Conservation (phyloP, 306 rosid genomes). For the Trifolium pratense region DNA sequence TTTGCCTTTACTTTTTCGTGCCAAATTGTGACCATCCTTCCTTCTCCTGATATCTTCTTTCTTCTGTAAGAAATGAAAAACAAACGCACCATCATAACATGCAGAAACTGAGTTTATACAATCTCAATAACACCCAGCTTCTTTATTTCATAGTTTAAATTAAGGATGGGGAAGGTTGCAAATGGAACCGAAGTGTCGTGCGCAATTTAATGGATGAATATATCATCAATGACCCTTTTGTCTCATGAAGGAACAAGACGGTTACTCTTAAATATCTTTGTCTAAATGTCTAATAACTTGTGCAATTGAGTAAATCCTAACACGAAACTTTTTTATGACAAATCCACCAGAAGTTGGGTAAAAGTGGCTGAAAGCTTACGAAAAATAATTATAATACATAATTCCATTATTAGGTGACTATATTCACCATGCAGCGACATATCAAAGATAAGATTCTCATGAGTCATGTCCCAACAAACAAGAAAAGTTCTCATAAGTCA, state of each 20-base stretch:
- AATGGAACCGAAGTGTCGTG: slow-evolving; percentile 8
- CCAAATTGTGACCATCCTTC: slow-evolving; percentile 83
- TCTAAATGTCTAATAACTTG: slow-evolving; percentile 26
- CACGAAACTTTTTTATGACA: slow-evolving; percentile 6
- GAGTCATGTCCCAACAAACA: not conserved
- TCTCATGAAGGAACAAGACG: slow-evolving; percentile 19
- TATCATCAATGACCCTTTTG: slow-evolving; percentile 19
- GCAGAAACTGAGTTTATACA: slow-evolving; percentile 23
- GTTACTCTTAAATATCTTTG: slow-evolving; percentile 4
- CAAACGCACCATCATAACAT: slow-evolving; percentile 14
- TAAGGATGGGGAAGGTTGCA: slow-evolving; percentile 1
- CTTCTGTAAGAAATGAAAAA: slow-evolving; percentile 61
- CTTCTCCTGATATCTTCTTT: slow-evolving; percentile 96
- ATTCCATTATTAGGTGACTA: slow-evolving; percentile 9
- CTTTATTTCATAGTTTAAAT: slow-evolving; percentile 2
- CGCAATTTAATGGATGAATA: slow-evolving; percentile 35
- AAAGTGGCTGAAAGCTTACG: not conserved
- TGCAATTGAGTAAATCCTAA: not conserved
- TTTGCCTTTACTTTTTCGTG: slow-evolving; percentile 86
- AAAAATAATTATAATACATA: not conserved
- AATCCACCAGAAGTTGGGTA: not conserved
- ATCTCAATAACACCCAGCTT: slow-evolving; percentile 17
- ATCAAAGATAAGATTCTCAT: no score
- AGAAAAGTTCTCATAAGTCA: slow-evolving; percentile 20
- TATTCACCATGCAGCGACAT: no score